A percentile compares a stretch with the other conserved stretches of the same genome.
Conservation (phyloP, 140 eudicot species). For the Erigeron philadelphicus region DNA sequence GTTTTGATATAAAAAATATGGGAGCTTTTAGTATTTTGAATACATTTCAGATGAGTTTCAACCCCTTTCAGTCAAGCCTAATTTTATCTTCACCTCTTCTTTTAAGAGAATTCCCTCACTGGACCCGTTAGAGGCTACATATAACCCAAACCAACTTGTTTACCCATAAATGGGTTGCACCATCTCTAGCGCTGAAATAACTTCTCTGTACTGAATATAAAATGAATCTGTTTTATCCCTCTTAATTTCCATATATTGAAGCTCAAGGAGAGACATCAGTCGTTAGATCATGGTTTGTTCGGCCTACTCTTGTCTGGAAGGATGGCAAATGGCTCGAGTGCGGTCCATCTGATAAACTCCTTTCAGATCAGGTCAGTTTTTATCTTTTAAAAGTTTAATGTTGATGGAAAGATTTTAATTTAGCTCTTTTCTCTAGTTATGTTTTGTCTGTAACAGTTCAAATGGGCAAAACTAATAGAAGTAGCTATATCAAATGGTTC, state of each 20-base stretch:
- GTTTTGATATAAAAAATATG: background rate
- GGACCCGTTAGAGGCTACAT: background rate
- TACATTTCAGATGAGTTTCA: background rate
- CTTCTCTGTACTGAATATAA: background rate
- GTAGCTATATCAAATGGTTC: slow-evolving; percentile 30
- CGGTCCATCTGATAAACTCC: slow-evolving; percentile 29
- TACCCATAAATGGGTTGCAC: background rate
- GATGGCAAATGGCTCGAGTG: slow-evolving; percentile 76
- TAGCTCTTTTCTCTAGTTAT: background rate
- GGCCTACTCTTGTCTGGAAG: slow-evolving; percentile 69
- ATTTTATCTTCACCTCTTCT: background rate
- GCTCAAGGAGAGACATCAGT: slow-evolving; percentile 56
- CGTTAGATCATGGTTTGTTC: slow-evolving; percentile 69
- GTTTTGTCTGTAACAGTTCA: background rate
- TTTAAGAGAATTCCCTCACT: background rate
- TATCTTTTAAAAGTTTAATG: background rate
- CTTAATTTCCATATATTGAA: slow-evolving; percentile 28
- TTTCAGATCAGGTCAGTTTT: slow-evolving; percentile 50
- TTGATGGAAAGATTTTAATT: slow-evolving; percentile 20
- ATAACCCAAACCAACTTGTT: background rate
- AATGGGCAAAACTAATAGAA: background rate
- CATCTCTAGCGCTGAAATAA: background rate
- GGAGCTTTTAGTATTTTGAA: background rate
- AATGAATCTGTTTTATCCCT: background rate
- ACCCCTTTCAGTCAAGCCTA: background rate